Base-by-base conservation (phyloP, 2,329 filamentous ascomycete genomes). In the Ophiosphaerella herpotricha region DNA sequence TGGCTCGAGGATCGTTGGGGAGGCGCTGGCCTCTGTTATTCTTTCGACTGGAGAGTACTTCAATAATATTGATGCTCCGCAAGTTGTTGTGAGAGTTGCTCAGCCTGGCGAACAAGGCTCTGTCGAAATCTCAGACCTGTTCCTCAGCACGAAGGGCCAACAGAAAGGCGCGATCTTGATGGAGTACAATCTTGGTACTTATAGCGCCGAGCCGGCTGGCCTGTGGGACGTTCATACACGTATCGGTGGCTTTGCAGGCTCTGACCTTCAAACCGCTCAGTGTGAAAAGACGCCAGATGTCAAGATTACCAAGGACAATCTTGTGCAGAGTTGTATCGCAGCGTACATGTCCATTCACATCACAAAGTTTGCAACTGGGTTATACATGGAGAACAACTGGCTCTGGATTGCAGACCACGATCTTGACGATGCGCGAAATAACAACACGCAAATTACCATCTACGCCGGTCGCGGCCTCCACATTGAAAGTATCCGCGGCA, bases 221-320 rank as follows among this genome's bases (percentile, higher is more conserved):
- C 83, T 95, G 74, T 96, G 90, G 88, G 91, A 96, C 66, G 87
- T 91, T 5, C 91, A 96, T 76, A 85, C 90, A 71, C 88, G 91
- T 58, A 82, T 96, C 62, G 91, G 90, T 56, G 91, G 91, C 34
- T 85, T 87, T 42, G 85, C 87, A 1, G 91, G 91, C 46, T 93
- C 90, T 11, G 73, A 87, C 54, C 80, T 97, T 12, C 89, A 94
- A 73, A 87, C 85, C 11, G 80, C 89, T 66, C 85, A 82, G 46
- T 97, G 93, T 77, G 74, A 82, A 63, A 96, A 94, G 80, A 88
- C 85, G 32, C 88, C 89, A 12, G 78, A 81, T 36, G 75, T 77
- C 7, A 80, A 77, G 3, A 83, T 85, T 26, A 74, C 76, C 1
- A 79, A 64, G 1, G 65, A 60, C 2, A 70, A 61, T 5, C 54